These are phyloP conservation scores for Tillandsia fasciculata DNA, from an alignment of 176 grass and related monocot species.

Conservation along the genomic window DNA sequence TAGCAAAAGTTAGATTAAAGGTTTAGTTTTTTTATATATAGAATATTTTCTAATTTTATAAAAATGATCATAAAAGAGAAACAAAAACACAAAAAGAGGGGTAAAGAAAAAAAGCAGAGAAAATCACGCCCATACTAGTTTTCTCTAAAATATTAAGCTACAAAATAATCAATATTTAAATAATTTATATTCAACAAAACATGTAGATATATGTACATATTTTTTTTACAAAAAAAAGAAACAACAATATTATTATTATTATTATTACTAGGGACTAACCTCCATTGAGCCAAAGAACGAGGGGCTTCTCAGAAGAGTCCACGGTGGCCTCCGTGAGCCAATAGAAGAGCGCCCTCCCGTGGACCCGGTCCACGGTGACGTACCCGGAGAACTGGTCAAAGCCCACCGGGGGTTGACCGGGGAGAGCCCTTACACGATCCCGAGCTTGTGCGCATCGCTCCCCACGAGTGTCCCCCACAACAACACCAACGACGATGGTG, in stretches of 20 bases:
- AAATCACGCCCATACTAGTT: too few species aligned
- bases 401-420: conserved; percentile 65
- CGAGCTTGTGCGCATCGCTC: conserved; percentile 21
- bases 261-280: conserved; percentile 22
- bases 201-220: too few species aligned
- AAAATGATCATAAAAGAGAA: too few species aligned
- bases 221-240: too few species aligned
- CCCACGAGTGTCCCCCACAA: not conserved
- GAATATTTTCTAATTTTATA: too few species aligned
- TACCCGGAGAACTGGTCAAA: conserved; percentile 90
- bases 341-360: conserved; percentile 91
- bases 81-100: not conserved
- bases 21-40: too few species aligned
- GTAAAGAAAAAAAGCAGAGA: too few species aligned
- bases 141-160: not conserved
- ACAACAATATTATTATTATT: too few species aligned
- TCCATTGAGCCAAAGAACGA: conserved; percentile 99
- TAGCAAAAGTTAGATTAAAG: too few species aligned
- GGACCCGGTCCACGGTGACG: conserved; percentile 54
- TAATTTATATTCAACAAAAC: not conserved
- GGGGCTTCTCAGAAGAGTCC: conserved; percentile 52
- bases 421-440: conserved; percentile 53
- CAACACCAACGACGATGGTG: not conserved
- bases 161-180: not conserved
- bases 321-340: conserved; percentile 79